These are phyloP conservation scores for Irpex sp. DNA, from an alignment of 1,284 basidiomycete genomes.

Conservation along the genomic window DNA sequence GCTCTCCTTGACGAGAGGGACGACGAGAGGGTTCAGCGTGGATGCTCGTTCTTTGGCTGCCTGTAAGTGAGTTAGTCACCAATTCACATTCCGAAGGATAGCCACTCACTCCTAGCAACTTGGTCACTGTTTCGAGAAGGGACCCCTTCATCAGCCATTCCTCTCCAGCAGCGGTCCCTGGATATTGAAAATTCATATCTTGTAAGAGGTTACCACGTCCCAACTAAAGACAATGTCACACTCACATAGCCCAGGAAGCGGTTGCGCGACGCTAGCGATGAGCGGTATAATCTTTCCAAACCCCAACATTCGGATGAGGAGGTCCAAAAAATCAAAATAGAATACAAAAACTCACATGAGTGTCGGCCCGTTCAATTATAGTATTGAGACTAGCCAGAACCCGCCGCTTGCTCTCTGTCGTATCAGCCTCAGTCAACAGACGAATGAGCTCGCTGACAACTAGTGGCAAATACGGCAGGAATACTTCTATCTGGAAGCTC, in stretches of 20 bases:
- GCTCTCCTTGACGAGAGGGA: conserved; percentile 77
- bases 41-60: conserved; percentile 60
- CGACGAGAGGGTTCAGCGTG: conserved; percentile 54
- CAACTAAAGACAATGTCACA: conserved; percentile 13
- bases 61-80: conserved; percentile 33
- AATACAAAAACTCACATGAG: conserved; percentile 53
- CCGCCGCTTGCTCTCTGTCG: conserved; percentile 75
- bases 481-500: conserved; percentile 53
- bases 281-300: conserved; percentile 75
- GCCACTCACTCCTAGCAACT: conserved; percentile 60
- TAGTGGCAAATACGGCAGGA: conserved; percentile 56
- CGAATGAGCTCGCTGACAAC: conserved; percentile 60
- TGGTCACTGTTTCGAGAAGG: conserved; percentile 70
- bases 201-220: neutral
- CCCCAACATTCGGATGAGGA: too few relatives aligned
- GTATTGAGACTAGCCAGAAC: conserved; percentile 70
- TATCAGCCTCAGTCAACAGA: conserved; percentile 75
- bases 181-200: too few relatives aligned
- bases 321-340: too few relatives aligned
- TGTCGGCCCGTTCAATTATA: conserved; percentile 67
- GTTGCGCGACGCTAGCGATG: conserved; percentile 58
- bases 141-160: conserved; percentile 81
- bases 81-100: neutral
- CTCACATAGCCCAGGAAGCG: conserved; percentile 78
- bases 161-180: conserved; percentile 66